phyloP scores from a whole-genome alignment of 1,284 basidiomycete genomes.

The Austropuccinia psidii region DNA sequence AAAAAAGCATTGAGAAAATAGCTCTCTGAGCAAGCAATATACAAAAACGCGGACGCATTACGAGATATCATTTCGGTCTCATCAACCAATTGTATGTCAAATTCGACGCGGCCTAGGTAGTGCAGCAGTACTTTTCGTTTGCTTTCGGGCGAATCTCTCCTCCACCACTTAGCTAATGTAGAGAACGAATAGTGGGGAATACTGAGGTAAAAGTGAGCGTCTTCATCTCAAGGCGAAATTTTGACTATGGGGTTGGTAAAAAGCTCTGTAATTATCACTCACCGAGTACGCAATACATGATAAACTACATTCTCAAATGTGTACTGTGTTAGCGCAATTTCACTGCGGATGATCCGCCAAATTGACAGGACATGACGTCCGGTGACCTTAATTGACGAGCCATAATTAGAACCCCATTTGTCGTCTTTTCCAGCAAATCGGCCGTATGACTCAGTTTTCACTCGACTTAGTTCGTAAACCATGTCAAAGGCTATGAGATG shows the following conservation, averaged over 20 bases:
- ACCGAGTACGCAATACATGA: conserved; percentile 67
- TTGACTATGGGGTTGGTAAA: conserved; percentile 26
- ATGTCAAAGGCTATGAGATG: conserved; percentile 46
- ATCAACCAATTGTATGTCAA: conserved; percentile 70
- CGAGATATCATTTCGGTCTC: conserved; percentile 72
- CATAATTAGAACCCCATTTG: conserved; percentile 67
- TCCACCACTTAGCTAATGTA: conserved; percentile 67
- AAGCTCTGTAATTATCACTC: conserved; percentile 38
- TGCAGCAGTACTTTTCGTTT: conserved; percentile 58
- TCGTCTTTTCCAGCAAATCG: conserved; percentile 52
- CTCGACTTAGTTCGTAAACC: conserved; percentile 48
- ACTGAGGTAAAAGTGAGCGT: no score
- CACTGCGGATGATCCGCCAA: conserved; percentile 84
- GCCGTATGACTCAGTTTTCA: conserved; percentile 50
- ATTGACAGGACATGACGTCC: conserved; percentile 87
- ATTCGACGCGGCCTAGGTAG: conserved; percentile 58
- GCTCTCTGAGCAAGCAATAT: not conserved
- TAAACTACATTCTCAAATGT: conserved; percentile 85
- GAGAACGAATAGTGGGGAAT: conserved; percentile 65
- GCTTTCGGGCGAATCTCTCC: conserved; percentile 57
- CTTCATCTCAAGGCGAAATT: not conserved
- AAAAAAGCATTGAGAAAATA: not conserved
- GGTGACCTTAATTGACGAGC: conserved; percentile 71
- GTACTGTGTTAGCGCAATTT: conserved; percentile 70
- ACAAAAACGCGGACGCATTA: conserved; percentile 60